Evolutionary conservation across 148 eudicot species (phyloP), one percentile per base, ranked within the genome.

Genomic region (Polygonum aviculare): DNA sequence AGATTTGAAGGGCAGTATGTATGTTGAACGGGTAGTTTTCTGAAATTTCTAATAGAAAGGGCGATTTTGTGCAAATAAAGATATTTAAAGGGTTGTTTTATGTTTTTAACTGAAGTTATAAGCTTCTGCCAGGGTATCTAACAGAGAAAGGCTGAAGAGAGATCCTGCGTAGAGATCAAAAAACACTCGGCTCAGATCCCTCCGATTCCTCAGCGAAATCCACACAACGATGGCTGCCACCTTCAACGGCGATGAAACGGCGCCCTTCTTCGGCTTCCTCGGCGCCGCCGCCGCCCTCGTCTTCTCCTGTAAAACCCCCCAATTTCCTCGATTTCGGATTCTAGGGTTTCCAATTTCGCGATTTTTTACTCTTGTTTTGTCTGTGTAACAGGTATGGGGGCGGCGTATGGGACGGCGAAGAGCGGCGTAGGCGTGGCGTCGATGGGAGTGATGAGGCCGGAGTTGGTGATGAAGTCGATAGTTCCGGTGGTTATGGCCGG

Each of bases 211-310:
- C 55, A 15, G 55, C 55, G 10, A 50, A 6, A 57, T 21, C 8
- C 63, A 21, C 39, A 15, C 54, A 0, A 74, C 7, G 41, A 87
- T 83, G 88, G 76, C 90, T 33, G 62, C 85, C 4, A 73, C 79
- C 67, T 90, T 90, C 87, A 88, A 83, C 78, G 95, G 95, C n/a
- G 95, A 90, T 81, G 95, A 90, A 82, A 88, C 88, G 12, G 95
- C 95, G 38, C 95, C 95, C 3, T 90, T 90, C 80, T 90, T 90
- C 83, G 94, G 94, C 76, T 90, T 90, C 65, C 85, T 90, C 31
- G 94, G 94, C 11, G 94, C 91, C 62, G 91, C 94, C 59, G 82
- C 94, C 3, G 94, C 94, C 40, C 90, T 90, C 78, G 86, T 90
- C 49, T 90, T 90, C 86, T 90, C 95, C 65, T 88, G 95, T 90